Percentiles rank a stretch among this genome's conserved stretches.
Conservation (phyloP, 768 basidiomycete genomes). For the Chalciporus pseudorubinellus region DNA sequence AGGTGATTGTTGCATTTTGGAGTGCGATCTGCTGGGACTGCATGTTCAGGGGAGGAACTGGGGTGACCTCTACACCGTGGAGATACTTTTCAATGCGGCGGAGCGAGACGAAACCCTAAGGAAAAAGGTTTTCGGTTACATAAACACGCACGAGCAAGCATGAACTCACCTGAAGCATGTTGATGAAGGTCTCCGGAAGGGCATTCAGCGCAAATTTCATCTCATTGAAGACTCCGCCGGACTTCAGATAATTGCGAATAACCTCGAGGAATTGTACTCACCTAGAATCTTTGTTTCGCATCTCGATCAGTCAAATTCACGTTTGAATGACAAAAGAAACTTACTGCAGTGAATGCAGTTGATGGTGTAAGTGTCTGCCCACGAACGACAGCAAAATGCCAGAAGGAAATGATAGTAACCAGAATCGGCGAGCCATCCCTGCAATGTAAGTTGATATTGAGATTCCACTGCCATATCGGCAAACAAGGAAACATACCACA, state of each 20-base stretch:
- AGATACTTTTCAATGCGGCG: constrained; percentile 92
- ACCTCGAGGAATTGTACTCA: constrained; percentile 16
- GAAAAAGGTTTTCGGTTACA: background rate
- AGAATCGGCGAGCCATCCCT: constrained; percentile 52
- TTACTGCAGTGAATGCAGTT: constrained; percentile 74
- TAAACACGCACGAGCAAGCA: background rate
- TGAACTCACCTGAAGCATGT: constrained; percentile 67
- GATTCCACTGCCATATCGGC: background rate
- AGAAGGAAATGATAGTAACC: constrained; percentile 61
- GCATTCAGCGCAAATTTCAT: constrained; percentile 87
- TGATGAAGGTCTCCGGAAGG: constrained; percentile 88
- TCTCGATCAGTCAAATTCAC: background rate
- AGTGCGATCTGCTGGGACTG: constrained; percentile 66
- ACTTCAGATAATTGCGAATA: constrained; percentile 1
- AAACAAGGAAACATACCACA: constrained; percentile 42
- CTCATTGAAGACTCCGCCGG: constrained; percentile 68
- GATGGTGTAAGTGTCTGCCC: constrained; percentile 73
- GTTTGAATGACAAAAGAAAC: constrained; percentile 15
- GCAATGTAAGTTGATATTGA: background rate
- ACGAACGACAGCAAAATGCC: constrained; percentile 73
- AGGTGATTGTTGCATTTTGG: constrained; percentile 84
- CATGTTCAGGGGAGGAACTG: constrained; percentile 54
- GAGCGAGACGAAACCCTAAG: constrained; percentile 74
- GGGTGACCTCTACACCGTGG: constrained; percentile 63
- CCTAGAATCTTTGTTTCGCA: constrained; percentile 38